phyloP scores from a whole-genome alignment of 768 basidiomycete genomes.

The Naematelia encephala region DNA sequence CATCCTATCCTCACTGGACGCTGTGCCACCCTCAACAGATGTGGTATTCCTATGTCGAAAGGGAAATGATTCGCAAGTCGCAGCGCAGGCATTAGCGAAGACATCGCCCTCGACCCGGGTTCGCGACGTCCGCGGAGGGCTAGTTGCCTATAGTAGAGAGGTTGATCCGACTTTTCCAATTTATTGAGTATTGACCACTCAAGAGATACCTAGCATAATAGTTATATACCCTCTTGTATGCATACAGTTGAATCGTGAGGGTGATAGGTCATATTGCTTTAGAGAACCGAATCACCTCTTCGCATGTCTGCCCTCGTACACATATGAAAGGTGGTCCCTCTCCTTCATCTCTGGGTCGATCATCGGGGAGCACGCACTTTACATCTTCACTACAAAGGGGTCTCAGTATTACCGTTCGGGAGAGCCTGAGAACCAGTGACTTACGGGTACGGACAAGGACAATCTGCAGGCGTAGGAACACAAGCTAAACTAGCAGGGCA shows the following conservation, averaged over 20 bases:
- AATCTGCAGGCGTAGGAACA: slow-evolving; percentile 43
- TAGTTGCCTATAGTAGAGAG: slow-evolving; percentile 71
- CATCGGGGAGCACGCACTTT: slow-evolving; percentile 41
- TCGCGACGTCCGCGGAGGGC: slow-evolving; percentile 69
- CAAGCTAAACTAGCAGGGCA: slow-evolving; percentile 42
- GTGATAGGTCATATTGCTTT: slow-evolving; percentile 33
- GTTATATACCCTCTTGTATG: slow-evolving; percentile 1
- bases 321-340: slow-evolving; percentile 45
- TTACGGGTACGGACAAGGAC: slow-evolving; percentile 47
- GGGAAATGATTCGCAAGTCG: slow-evolving; percentile 91
- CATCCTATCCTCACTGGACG: slow-evolving; percentile 61
- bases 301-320: slow-evolving; percentile 31
- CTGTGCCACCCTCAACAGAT: slow-evolving; percentile 30
- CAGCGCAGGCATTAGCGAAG: slow-evolving; percentile 58
- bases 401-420: not conserved
- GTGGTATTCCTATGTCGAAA: slow-evolving; percentile 73
- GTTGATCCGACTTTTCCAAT: slow-evolving; percentile 75
- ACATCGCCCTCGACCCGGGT: slow-evolving; percentile 28
- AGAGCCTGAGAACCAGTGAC: slow-evolving; percentile 8
- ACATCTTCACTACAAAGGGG: slow-evolving; percentile 42
- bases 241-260: not conserved
- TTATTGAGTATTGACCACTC: slow-evolving; percentile 57
- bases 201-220: not conserved
- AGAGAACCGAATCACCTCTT: slow-evolving; percentile 21
- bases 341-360: slow-evolving; percentile 37